Evolutionary conservation across 1,284 basidiomycete species (phyloP).

Genomic region (Cutaneotrichosporon mucoides): DNA sequence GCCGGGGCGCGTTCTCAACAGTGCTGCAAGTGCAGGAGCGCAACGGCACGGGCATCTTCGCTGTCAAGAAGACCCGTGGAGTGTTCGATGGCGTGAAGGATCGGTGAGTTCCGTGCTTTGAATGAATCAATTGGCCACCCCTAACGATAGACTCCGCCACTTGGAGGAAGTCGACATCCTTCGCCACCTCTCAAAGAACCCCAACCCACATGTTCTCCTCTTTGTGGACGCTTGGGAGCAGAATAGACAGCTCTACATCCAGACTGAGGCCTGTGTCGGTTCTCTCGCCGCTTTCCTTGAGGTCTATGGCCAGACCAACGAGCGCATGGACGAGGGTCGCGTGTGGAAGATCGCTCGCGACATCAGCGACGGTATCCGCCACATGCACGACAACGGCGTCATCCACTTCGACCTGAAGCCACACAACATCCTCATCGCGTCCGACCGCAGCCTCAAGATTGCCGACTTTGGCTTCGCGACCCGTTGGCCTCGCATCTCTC

Average conservation of each 20-base stretch:
- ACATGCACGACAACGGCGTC: conserved; percentile 82
- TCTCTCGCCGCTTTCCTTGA: conserved; percentile 88
- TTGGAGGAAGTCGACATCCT: conserved; percentile 95
- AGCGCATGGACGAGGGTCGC: conserved; percentile 81
- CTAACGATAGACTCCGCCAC: conserved; percentile 60
- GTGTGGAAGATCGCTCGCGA: conserved; percentile 98
- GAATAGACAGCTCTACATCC: conserved; percentile 80
- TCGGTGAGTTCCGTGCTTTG: conserved; percentile 28
- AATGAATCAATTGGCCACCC: neutral
- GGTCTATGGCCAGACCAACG: conserved; percentile 82
- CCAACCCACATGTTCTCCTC: conserved; percentile 75
- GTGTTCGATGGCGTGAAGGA: conserved; percentile 87
- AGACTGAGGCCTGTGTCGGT: conserved; percentile 91
- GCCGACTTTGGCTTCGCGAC: conserved; percentile 99
- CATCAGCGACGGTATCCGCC: conserved; percentile 77
- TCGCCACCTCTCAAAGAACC: conserved; percentile 61
- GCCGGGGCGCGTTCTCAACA: conserved; percentile 90
- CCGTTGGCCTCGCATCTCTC: conserved; percentile 63
- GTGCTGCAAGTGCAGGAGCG: conserved; percentile 84
- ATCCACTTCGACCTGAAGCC: conserved; percentile 98
- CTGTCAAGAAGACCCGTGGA: conserved; percentile 88
- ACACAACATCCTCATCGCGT: conserved; percentile 91
- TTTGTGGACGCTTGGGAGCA: conserved; percentile 98
- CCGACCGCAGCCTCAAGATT: conserved; percentile 88
- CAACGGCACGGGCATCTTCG: conserved; percentile 61